Evolutionary conservation across 495 filamentous ascomycete genomes (phyloP).

Genomic region (Lentithecium fluviatile): DNA sequence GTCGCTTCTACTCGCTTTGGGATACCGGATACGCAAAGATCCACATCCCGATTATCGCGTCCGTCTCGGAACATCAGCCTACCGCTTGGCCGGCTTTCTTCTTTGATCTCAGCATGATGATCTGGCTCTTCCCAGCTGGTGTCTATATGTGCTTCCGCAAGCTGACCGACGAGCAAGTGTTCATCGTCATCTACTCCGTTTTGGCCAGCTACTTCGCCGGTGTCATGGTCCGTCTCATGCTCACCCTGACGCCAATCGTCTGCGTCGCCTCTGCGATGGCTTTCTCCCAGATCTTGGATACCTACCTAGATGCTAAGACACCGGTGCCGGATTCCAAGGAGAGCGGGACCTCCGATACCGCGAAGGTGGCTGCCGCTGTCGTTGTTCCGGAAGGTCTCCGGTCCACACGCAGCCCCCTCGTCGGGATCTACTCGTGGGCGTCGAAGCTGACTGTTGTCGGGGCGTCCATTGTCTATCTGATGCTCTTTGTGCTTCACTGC

Average conservation of each 20-base stretch:
- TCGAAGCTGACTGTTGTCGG: conserved; percentile 76
- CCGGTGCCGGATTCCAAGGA: conserved; percentile 50
- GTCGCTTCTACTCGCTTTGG: conserved; percentile 99
- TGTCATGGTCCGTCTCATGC: conserved; percentile 99
- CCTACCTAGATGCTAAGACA: conserved; percentile 64
- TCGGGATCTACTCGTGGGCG: conserved; percentile 79
- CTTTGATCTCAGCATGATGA: conserved; percentile 96
- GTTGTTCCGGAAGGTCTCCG: conserved; percentile 55
- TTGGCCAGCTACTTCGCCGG: conserved; percentile 97
- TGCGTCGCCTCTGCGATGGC: conserved; percentile 93
- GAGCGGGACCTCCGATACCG: conserved; percentile 49
- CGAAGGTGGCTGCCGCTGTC: conserved; percentile 41
- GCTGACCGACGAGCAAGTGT: conserved; percentile 94
- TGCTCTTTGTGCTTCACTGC: conserved; percentile 95
- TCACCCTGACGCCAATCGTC: conserved; percentile 94
- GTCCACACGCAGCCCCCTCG: conserved; percentile 66
- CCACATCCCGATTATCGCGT: conserved; percentile 99
- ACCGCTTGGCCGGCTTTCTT: conserved; percentile 99
- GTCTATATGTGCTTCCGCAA: conserved; percentile 97
- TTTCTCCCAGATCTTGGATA: conserved; percentile 84
- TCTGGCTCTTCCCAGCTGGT: conserved; percentile 98
- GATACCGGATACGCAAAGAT: conserved; percentile 99
- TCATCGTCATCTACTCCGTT: conserved; percentile 94
- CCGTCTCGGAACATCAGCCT: conserved; percentile 98
- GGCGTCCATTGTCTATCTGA: conserved; percentile 71